These are phyloP conservation scores for Colletotrichum caudatum DNA, from an alignment of 2,329 filamentous ascomycete genomes.

Conservation along the genomic window DNA sequence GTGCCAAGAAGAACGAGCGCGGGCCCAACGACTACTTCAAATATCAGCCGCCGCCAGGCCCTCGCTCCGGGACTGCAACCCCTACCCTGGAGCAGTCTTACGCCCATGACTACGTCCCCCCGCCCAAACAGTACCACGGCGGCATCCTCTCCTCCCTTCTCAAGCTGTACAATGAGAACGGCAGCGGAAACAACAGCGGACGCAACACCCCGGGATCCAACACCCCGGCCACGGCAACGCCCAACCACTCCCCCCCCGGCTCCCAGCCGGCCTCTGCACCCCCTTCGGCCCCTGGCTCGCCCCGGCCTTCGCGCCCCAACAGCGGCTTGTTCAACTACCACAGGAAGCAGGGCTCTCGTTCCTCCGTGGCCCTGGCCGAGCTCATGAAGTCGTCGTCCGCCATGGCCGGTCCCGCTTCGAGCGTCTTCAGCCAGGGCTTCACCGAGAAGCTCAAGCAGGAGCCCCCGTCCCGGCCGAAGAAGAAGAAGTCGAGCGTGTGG, in stretches of 20 bases:
- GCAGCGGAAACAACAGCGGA: slow-evolving; percentile 53
- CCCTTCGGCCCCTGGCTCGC: slow-evolving; percentile 43
- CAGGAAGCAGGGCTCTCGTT: slow-evolving; percentile 56
- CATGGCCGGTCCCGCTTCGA: slow-evolving; percentile 61
- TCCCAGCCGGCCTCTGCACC: slow-evolving; percentile 55
- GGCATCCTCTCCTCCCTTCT: slow-evolving; percentile 80
- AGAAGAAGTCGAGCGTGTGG: slow-evolving; percentile 43
- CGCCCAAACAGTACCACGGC: slow-evolving; percentile 76
- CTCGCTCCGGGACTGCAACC: slow-evolving; percentile 53
- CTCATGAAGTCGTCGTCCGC: slow-evolving; percentile 67
- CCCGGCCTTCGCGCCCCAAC: slow-evolving; percentile 51
- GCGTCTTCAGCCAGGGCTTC: slow-evolving; percentile 58
- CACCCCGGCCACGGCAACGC: slow-evolving; percentile 56
- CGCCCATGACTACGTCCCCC: slow-evolving; percentile 69
- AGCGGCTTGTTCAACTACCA: slow-evolving; percentile 57
- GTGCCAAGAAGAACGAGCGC: slow-evolving; percentile 44
- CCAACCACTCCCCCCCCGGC: slow-evolving; percentile 55
- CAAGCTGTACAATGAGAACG: slow-evolving; percentile 71
- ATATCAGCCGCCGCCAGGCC: slow-evolving; percentile 44
- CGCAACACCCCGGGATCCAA: slow-evolving; percentile 57
- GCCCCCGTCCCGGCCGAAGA: slow-evolving; percentile 52
- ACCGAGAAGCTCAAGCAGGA: slow-evolving; percentile 58
- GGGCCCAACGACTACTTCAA: slow-evolving; percentile 48
- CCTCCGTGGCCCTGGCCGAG: slow-evolving; percentile 61
- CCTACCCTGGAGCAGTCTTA: slow-evolving; percentile 63